These are phyloP conservation scores for Nothophaeocryptopus gaeumannii DNA, from an alignment of 2,329 filamentous ascomycete species.

Conservation along the genomic window DNA sequence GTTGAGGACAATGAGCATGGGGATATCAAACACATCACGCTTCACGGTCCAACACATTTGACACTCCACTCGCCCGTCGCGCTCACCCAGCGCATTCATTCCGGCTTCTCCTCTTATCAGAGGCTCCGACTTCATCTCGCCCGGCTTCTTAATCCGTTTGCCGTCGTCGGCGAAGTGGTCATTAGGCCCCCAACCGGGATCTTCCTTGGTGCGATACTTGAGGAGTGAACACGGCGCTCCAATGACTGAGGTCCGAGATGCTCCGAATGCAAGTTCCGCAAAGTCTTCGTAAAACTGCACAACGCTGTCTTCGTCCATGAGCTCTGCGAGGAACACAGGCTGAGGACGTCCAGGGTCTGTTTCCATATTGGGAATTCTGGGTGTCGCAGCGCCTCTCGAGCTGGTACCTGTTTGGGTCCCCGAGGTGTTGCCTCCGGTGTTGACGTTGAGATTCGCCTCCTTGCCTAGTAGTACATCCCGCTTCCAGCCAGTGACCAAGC, in stretches of 20 bases:
- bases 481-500: conserved; percentile 91
- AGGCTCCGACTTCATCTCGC: conserved; percentile 25
- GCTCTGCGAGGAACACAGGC: conserved; percentile 84
- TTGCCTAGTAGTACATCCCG: conserved; percentile 85
- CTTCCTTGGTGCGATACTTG: conserved; percentile 79
- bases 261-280: conserved; percentile 85
- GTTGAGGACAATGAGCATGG: conserved; percentile 97
- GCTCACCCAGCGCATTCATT: conserved; percentile 73
- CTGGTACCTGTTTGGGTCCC: conserved; percentile 43
- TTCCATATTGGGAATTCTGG: conserved; percentile 34
- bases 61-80: conserved; percentile 89
- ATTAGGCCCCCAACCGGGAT: conserved; percentile 41
- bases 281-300: conserved; percentile 97
- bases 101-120: conserved; percentile 64
- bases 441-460: conserved; percentile 82
- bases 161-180: conserved; percentile 46
- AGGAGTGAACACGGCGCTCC: conserved; percentile 75
- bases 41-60: conserved; percentile 97
- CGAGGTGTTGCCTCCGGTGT: conserved; percentile 58
- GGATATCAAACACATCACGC: conserved; percentile 95
- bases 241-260: conserved; percentile 80
- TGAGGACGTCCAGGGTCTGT: conserved; percentile 52
- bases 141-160: conserved; percentile 28
- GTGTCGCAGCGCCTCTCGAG: conserved; percentile 49
- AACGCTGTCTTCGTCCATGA: conserved; percentile 89